phyloP scores from a whole-genome alignment of 768 basidiomycete species.

The Lactarius akahatsu region DNA sequence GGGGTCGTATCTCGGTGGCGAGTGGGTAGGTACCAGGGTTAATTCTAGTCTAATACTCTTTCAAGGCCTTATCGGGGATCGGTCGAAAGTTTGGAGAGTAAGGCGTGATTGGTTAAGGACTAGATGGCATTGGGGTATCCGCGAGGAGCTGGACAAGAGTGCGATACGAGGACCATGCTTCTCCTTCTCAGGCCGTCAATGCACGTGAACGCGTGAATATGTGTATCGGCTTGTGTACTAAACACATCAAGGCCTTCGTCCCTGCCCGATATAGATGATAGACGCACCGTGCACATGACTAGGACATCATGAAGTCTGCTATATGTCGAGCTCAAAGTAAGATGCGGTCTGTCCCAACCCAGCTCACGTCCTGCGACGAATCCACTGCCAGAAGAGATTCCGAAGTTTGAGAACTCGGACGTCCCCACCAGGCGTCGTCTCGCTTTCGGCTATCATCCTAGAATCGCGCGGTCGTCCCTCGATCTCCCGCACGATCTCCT shows the following conservation, averaged over 20 bases:
- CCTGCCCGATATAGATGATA: neutral
- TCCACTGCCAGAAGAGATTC: constrained; percentile 14
- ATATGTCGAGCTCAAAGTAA: neutral
- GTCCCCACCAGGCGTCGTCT: neutral
- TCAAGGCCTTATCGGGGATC: neutral
- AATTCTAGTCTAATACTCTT: neutral
- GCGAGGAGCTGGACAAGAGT: neutral
- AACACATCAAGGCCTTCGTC: neutral
- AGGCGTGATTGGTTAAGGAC: neutral
- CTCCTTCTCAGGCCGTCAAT: neutral
- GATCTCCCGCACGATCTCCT: constrained; percentile 50
- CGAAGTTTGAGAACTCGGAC: neutral
- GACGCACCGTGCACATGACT: neutral
- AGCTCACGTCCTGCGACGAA: neutral
- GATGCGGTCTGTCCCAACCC: neutral
- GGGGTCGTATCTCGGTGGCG: neutral
- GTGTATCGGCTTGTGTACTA: neutral
- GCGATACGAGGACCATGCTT: neutral
- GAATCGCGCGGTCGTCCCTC: constrained; percentile 28
- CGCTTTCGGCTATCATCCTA: neutral
- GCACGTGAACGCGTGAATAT: no score
- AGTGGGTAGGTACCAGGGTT: neutral
- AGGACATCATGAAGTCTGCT: neutral
- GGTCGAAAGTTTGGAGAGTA: neutral
- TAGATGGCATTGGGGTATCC: neutral